Percentiles rank a stretch among this genome's conserved stretches.
These are phyloP conservation scores for Penicillium macrosclerotiorum DNA, from an alignment of 495 filamentous ascomycete genomes.

Conservation along the genomic window DNA sequence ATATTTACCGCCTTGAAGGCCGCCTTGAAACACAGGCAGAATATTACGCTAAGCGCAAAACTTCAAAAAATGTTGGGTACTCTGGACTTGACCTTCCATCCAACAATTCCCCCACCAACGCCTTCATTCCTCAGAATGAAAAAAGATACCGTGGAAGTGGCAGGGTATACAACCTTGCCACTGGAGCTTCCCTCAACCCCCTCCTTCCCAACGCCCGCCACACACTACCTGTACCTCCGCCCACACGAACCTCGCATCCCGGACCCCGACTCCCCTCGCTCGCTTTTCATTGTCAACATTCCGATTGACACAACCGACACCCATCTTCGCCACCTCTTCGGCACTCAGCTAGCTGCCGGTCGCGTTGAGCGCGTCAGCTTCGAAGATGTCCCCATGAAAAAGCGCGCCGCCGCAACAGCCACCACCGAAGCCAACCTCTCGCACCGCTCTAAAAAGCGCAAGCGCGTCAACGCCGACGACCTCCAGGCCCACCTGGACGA, in stretches of 20 bases:
- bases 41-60: conserved; percentile 19
- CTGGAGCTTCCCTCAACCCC: conserved; percentile 62
- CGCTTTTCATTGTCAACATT: conserved; percentile 83
- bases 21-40: conserved; percentile 16
- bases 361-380: conserved; percentile 76
- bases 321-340: conserved; percentile 74
- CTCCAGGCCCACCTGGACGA: conserved; percentile 51
- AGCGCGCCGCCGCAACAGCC: conserved; percentile 20
- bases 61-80: conserved; percentile 16
- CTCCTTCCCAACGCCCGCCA: conserved; percentile 54
- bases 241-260: conserved; percentile 76
- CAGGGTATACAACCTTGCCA: conserved; percentile 46
- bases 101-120: conserved; percentile 12
- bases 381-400: conserved; percentile 52
- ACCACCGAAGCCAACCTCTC: conserved; percentile 27
- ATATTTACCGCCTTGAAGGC: conserved; percentile 12
- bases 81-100: conserved; percentile 11
- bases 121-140: conserved; percentile 42
- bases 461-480: conserved; percentile 53
- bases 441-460: conserved; percentile 61
- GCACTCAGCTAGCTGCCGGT: conserved; percentile 64
- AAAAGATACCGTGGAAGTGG: conserved; percentile 39
- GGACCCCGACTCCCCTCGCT: conserved; percentile 66
- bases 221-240: conserved; percentile 85
- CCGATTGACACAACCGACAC: conserved; percentile 79